A percentile compares a stretch with the other conserved stretches of the same genome.
Evolutionary conservation across 1,139 yeast species (phyloP).

Genomic region (Protomyces inouyei): DNA sequence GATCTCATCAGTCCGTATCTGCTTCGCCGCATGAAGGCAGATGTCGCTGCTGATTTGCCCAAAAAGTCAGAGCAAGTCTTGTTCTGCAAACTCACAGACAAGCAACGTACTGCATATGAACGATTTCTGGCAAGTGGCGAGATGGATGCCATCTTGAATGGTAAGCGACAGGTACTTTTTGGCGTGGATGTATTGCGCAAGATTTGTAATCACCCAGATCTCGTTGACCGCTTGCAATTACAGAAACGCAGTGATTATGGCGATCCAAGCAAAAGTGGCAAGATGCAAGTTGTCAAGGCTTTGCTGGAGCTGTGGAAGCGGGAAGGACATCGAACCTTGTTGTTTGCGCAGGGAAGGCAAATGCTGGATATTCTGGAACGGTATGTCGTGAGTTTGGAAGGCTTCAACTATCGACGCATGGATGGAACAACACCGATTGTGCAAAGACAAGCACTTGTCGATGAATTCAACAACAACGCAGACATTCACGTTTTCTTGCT

Average conservation of each 20-base stretch:
- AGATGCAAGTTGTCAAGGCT: conserved; percentile 80
- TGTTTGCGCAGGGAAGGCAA: conserved; percentile 88
- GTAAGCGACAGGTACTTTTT: conserved; percentile 73
- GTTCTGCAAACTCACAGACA: conserved; percentile 75
- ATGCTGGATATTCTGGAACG: conserved; percentile 83
- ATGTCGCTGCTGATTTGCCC: conserved; percentile 96
- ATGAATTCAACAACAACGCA: conserved; percentile 62
- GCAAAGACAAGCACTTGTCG: conserved; percentile 71
- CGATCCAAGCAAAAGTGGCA: conserved; percentile 70
- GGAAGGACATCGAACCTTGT: conserved; percentile 70
- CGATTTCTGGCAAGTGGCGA: conserved; percentile 74
- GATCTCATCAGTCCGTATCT: conserved; percentile 87
- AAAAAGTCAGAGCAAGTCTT: conserved; percentile 86
- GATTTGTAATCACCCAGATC: conserved; percentile 93
- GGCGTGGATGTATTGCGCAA: conserved; percentile 89
- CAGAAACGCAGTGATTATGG: conserved; percentile 52
- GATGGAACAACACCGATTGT: conserved; percentile 88
- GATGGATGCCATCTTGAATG: conserved; percentile 62
- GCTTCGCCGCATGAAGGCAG: conserved; percentile 78
- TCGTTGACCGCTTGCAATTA: conserved; percentile 55
- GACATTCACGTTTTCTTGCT: conserved; percentile 62
- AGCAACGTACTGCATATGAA: conserved; percentile 69
- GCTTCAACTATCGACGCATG: conserved; percentile 67
- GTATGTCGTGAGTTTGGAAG: conserved; percentile 48
- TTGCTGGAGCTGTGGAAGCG: conserved; percentile 68